phyloP scores from a whole-genome alignment of 345 rosid genomes.

The Rhodamnia argentea region DNA sequence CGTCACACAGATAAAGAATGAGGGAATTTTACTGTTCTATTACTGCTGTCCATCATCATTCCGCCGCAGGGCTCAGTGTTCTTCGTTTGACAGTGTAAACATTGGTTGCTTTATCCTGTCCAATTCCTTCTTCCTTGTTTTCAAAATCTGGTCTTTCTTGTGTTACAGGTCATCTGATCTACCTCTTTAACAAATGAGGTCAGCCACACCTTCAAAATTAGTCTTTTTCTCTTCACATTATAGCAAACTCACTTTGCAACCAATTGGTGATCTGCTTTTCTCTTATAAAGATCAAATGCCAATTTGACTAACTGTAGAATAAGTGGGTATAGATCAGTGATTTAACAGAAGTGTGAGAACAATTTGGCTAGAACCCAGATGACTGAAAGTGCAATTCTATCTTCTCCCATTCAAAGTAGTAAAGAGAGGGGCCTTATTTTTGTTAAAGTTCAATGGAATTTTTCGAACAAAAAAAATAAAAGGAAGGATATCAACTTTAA shows the following conservation, averaged over 20 bases:
- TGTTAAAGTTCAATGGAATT: constrained; percentile 53
- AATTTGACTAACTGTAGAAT: neutral
- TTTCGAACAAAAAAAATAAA: constrained; percentile 9
- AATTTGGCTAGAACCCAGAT: constrained; percentile 17
- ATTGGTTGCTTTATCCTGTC: neutral
- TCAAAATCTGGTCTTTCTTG: neutral
- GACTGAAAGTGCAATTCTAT: constrained; percentile 38
- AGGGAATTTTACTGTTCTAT: neutral
- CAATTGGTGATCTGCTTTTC: neutral
- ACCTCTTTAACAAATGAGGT: neutral
- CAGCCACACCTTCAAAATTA: neutral
- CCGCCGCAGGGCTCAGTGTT: neutral
- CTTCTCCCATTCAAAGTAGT: constrained; percentile 41
- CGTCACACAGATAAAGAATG: neutral
- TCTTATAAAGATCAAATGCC: neutral
- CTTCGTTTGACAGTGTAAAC: neutral
- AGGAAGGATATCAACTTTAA: constrained; percentile 26
- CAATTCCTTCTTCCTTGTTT: neutral
- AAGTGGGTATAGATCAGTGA: neutral
- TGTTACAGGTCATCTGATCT: neutral
- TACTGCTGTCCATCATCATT: neutral
- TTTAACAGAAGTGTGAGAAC: constrained; percentile 22
- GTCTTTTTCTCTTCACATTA: neutral
- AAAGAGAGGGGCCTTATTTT: constrained; percentile 19
- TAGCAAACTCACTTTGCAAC: neutral